Base-by-base conservation (phyloP, 805 yeast species). In the Yamadazyma scolyti region DNA sequence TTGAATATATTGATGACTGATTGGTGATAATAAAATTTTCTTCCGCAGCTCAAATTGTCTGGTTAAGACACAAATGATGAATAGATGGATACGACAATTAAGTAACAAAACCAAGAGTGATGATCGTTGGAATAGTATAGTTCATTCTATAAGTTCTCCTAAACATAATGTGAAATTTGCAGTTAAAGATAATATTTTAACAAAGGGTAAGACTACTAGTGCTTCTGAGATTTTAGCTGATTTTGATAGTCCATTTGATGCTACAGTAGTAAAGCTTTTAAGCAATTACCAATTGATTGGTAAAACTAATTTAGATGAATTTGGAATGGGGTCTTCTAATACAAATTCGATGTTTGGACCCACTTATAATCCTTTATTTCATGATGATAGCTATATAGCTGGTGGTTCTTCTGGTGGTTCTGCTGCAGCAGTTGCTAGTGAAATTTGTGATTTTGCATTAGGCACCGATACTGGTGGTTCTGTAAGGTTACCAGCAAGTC, bases 401-500 rank as follows among this genome's bases (percentile, higher is more conserved):
- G 99, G 99, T 9, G 98, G 98, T 0, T 88, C 97, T 0, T 86
- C 96, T 5, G 96, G 97, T 12, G 98, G 98, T 0, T 75, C 93
- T 22, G 97, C 97, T 0, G 95, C 95, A 1, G 84, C 94, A 0
- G 96, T 90, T 2, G 81, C 90, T 1, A 73, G 81, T 0, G 80
- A 63, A 1, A 49, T 77, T 40, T 81, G 77, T 20, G 86, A 82
- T 50, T 78, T 84, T 46, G 74, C 95, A 1, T 56, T 93, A 21
- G 99, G 98, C 0, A 84, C 97, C 1, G 99, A 93, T 48, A 93
- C 99, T 0, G 99, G 99, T 4, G 99, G 99, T 0, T 87, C 97
- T 0, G 86, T 93, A 0, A 69, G 99, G 39, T 63, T 86, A 13
- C 99, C 99, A 0, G 94, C 95, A 1, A 80, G 95, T 12, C 87